Conservation (phyloP, 1,284 basidiomycete species). For the Ceratorhiza oryzae-sativae region DNA sequence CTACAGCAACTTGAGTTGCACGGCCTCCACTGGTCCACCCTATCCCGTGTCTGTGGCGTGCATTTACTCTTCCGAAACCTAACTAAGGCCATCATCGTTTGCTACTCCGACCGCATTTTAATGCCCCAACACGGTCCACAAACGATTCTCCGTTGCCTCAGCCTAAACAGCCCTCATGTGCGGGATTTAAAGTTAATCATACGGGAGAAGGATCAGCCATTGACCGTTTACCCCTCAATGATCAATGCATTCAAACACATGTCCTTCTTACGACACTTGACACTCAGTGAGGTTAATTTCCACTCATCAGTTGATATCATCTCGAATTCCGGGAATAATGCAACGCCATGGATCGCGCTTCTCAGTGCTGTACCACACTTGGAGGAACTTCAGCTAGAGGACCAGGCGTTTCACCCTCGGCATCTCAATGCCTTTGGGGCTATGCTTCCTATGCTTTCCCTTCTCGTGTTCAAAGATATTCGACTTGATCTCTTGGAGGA, state of each 20-base stretch:
- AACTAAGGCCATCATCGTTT: no score
- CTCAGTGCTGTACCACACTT: not conserved
- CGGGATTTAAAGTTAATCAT: no score
- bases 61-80: not conserved
- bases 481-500: not conserved
- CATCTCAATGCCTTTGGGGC: not conserved
- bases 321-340: no score
- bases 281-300: no score
- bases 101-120: not conserved
- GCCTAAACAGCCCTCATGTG: no score
- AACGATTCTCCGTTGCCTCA: no score
- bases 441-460: not conserved
- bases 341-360: not conserved
- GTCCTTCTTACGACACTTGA: no score
- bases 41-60: not conserved
- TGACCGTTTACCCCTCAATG: no score
- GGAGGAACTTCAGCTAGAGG: not conserved
- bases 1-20: not conserved
- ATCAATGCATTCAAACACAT: no score
- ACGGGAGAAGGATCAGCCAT: no score
- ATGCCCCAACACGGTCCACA: no score
- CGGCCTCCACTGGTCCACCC: not conserved
- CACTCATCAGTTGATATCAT: no score
- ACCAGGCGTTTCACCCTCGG: not conserved
- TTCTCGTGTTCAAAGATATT: not conserved